Conservation (phyloP, 148 eudicot genomes). For the Arctostaphylos glauca region DNA sequence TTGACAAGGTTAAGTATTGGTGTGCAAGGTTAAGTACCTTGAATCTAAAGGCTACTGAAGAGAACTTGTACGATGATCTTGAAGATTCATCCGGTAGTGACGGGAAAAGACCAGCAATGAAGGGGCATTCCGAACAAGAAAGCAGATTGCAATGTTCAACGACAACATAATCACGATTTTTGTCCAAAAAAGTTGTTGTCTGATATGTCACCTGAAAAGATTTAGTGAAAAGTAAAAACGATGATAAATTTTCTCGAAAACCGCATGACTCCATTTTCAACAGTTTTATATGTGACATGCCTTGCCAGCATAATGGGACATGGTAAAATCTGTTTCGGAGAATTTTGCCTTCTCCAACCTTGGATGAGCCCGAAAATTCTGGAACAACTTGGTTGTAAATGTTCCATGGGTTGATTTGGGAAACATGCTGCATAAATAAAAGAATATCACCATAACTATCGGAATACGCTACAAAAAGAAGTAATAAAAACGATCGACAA, state of each 20-base stretch:
- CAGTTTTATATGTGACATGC: conserved; percentile 28
- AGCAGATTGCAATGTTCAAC: conserved; percentile 81
- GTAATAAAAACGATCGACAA: conserved; percentile 9
- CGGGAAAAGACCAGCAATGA: conserved; percentile 76
- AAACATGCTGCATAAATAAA: conserved; percentile 74
- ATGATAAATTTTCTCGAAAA: background rate
- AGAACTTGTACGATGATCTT: conserved; percentile 92
- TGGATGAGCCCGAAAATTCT: conserved; percentile 66
- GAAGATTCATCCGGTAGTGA: conserved; percentile 71
- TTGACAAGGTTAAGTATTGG: background rate
- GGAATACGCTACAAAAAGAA: conserved; percentile 13
- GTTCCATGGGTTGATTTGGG: conserved; percentile 94
- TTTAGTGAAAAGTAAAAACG: background rate
- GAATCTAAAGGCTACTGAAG: conserved; percentile 89
- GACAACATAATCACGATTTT: conserved; percentile 97
- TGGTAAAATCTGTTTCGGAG: conserved; percentile 87
- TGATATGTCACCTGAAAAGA: conserved; percentile 78
- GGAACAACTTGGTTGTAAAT: conserved; percentile 90
- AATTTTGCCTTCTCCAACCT: conserved; percentile 89
- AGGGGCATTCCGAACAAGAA: conserved; percentile 74
- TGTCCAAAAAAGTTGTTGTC: conserved; percentile 77
- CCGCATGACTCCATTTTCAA: background rate
- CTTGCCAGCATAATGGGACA: conserved; percentile 98
- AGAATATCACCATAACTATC: conserved; percentile 7
- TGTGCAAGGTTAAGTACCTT: conserved; percentile 50